Conservation (phyloP, 345 rosid genomes). For the Balakata baccata region DNA sequence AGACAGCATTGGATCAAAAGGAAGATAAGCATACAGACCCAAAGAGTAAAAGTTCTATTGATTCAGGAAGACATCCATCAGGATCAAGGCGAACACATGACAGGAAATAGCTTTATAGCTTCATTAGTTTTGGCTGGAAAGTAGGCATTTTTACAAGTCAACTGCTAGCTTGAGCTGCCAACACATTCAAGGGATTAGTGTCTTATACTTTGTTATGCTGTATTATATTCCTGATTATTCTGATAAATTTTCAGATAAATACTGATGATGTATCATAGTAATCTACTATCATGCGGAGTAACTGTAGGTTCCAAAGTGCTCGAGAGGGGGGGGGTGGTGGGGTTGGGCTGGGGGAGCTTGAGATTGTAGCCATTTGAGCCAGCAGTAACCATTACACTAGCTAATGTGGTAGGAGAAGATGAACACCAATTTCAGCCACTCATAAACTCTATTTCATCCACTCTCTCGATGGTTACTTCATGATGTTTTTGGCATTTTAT, state of each 20-base stretch:
- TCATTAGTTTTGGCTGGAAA: constrained; percentile 6
- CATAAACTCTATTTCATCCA: too few relatives aligned
- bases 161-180: neutral
- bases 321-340: too few relatives aligned
- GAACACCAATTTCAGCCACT: too few relatives aligned
- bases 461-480: too few relatives aligned
- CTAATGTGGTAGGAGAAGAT: too few relatives aligned
- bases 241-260: neutral
- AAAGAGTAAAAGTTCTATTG: constrained; percentile 45
- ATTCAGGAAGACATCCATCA: constrained; percentile 34
- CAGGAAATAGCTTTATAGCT: constrained; percentile 26
- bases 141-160: constrained; percentile 1
- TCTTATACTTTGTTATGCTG: neutral
- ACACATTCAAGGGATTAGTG: neutral
- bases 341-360: too few relatives aligned
- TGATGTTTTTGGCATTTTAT: too few relatives aligned
- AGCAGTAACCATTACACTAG: too few relatives aligned
- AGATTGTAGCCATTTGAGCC: too few relatives aligned
- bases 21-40: constrained; percentile 45
- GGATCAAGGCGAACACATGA: constrained; percentile 50
- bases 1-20: constrained; percentile 36
- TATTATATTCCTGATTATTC: neutral
- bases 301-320: too few relatives aligned
- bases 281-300: too few relatives aligned
- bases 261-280: neutral